phyloP scores from a whole-genome alignment of 2,329 filamentous ascomycete genomes.

The Colletotrichum sp. region DNA sequence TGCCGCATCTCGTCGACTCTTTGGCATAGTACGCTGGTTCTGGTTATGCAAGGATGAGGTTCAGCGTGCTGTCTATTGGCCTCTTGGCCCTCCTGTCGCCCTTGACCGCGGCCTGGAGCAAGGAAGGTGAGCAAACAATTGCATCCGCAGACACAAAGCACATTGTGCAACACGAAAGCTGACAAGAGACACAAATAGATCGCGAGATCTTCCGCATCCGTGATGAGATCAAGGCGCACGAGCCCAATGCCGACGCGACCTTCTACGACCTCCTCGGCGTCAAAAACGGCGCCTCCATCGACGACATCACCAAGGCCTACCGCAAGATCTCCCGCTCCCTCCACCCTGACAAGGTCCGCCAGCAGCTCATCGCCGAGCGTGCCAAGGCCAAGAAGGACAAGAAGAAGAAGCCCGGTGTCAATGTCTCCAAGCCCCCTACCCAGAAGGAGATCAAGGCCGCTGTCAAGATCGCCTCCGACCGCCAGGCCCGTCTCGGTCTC shows the following conservation, averaged over 20 bases:
- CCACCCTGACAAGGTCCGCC: slow-evolving; percentile 95
- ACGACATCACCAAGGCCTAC: slow-evolving; percentile 94
- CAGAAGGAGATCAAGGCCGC: slow-evolving; percentile 78
- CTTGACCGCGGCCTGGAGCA: slow-evolving; percentile 79
- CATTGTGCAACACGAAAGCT: neutral
- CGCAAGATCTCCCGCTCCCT: slow-evolving; percentile 83
- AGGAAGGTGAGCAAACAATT: slow-evolving; percentile 69
- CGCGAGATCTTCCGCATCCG: slow-evolving; percentile 97
- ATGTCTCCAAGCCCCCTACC: slow-evolving; percentile 73
- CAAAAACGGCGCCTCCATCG: slow-evolving; percentile 73
- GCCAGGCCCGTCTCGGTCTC: slow-evolving; percentile 83
- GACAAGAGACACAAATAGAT: slow-evolving; percentile 58
- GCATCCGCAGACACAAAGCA: neutral
- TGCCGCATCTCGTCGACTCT: neutral
- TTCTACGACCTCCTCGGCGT: slow-evolving; percentile 96
- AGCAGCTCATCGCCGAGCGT: slow-evolving; percentile 77
- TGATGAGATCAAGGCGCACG: slow-evolving; percentile 79
- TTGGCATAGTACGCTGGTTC: neutral
- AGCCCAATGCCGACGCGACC: slow-evolving; percentile 75
- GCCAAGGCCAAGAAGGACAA: slow-evolving; percentile 56
- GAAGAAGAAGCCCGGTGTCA: slow-evolving; percentile 62
- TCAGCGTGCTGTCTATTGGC: slow-evolving; percentile 69
- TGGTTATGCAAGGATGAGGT: slow-evolving; percentile 69
- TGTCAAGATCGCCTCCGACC: slow-evolving; percentile 80
- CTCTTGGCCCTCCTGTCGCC: slow-evolving; percentile 72